Evolutionary conservation across 805 yeast genomes (phyloP).

Genomic region (Kodamaea jinghongensis): DNA sequence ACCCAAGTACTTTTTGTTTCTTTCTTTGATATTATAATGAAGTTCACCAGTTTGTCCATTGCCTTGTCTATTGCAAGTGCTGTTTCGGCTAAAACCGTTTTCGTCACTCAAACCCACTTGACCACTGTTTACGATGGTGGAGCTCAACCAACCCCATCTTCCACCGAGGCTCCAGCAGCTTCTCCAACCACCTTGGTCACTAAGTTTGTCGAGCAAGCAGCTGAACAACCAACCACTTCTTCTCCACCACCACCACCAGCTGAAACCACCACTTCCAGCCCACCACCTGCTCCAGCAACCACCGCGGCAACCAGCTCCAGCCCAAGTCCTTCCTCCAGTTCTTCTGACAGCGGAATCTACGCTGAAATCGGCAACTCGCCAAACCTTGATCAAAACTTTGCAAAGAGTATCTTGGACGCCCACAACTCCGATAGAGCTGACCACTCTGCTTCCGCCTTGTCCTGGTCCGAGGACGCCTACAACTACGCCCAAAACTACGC

Average conservation of each 20-base stretch:
- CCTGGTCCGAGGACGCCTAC: slow-evolving; percentile 56
- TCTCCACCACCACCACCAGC: slow-evolving; percentile 6
- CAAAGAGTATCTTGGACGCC: slow-evolving; percentile 47
- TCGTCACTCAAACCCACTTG: slow-evolving; percentile 26
- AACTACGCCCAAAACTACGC: slow-evolving; percentile 51
- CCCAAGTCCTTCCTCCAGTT: slow-evolving; percentile 12
- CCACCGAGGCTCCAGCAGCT: slow-evolving; percentile 7
- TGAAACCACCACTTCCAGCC: slow-evolving; percentile 10
- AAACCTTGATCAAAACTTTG: slow-evolving; percentile 29
- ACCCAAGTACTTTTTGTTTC: slow-evolving; percentile 8
- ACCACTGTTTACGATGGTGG: slow-evolving; percentile 23
- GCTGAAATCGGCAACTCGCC: slow-evolving; percentile 17
- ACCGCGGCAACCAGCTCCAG: slow-evolving; percentile 13
- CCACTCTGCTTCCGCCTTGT: slow-evolving; percentile 50
- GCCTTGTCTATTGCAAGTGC: slow-evolving; percentile 20
- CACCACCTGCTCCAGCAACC: slow-evolving; percentile 18
- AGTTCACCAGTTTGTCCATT: slow-evolving; percentile 21
- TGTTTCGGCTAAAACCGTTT: slow-evolving; percentile 23
- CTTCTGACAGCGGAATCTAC: slow-evolving; percentile 18
- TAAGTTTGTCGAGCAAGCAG: slow-evolving; percentile 6
- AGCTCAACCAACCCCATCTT: slow-evolving; percentile 1
- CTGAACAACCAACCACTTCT: slow-evolving; percentile 9
- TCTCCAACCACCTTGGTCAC: slow-evolving; percentile 16
- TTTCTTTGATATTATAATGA: slow-evolving; percentile 17
- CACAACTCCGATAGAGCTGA: slow-evolving; percentile 59